phyloP scores from a whole-genome alignment of 2,329 filamentous ascomycete genomes.

The Fragosphaeria purpurea region DNA sequence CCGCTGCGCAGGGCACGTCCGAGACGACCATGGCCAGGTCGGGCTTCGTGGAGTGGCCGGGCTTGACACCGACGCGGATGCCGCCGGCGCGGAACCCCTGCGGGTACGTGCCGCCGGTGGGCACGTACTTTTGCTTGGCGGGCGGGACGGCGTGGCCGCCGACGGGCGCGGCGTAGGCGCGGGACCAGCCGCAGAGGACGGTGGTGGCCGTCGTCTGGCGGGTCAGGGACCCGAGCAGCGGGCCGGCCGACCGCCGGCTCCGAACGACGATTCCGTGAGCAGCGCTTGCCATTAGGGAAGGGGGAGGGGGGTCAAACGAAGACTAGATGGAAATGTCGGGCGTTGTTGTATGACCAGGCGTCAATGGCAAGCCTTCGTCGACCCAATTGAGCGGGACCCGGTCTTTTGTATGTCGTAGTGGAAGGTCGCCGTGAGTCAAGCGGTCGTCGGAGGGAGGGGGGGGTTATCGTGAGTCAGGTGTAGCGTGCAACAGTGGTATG shows the following conservation, averaged over 20 bases:
- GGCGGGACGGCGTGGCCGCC: slow-evolving; percentile 54
- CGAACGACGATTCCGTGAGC: not conserved
- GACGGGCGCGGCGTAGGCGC: slow-evolving; percentile 47
- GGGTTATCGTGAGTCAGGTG: slow-evolving; percentile 3
- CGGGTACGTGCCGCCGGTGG: slow-evolving; percentile 78
- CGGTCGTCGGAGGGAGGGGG: too few relatives aligned
- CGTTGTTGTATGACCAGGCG: not conserved
- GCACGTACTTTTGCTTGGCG: slow-evolving; percentile 84
- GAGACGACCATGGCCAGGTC: slow-evolving; percentile 86
- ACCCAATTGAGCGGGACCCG: too few relatives aligned
- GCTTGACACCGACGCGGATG: slow-evolving; percentile 84
- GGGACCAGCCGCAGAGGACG: not conserved
- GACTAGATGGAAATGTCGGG: not conserved
- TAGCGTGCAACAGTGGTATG: not conserved
- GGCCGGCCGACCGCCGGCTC: slow-evolving; percentile 1
- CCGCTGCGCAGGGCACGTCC: slow-evolving; percentile 73
- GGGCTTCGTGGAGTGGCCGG: slow-evolving; percentile 80
- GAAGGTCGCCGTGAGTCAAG: too few relatives aligned
- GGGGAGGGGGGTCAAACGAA: not conserved
- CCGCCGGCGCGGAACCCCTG: slow-evolving; percentile 81
- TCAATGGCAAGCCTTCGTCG: too few relatives aligned
- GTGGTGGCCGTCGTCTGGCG: not conserved
- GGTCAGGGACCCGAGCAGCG: slow-evolving; percentile 5
- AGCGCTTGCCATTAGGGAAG: not conserved
- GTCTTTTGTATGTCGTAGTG: too few relatives aligned